A percentile compares a stretch with the other conserved stretches of the same genome.
These are phyloP conservation scores for Pseudomassariella vexata DNA, from an alignment of 2,329 filamentous ascomycete species.

Conservation along the genomic window DNA sequence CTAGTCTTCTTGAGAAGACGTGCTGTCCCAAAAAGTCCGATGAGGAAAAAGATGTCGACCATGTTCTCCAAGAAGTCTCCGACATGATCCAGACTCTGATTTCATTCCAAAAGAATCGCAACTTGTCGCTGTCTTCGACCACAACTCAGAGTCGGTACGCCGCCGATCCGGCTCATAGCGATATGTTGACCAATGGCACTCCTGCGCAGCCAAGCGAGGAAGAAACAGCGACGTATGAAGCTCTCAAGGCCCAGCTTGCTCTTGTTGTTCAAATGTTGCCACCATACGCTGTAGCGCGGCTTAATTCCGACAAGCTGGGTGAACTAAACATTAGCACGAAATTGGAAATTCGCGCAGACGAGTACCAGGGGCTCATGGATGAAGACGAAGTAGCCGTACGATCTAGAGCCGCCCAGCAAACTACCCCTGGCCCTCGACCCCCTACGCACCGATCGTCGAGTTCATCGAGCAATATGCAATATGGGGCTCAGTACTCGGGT, in stretches of 20 bases:
- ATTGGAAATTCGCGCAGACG: slow-evolving; percentile 65
- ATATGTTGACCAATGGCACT: slow-evolving; percentile 62
- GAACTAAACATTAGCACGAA: slow-evolving; percentile 77
- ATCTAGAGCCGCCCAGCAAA: slow-evolving; percentile 36
- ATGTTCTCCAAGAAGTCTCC: slow-evolving; percentile 66
- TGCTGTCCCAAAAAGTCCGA: slow-evolving; percentile 43
- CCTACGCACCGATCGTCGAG: slow-evolving; percentile 28
- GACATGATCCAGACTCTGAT: slow-evolving; percentile 71
- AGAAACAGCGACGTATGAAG: slow-evolving; percentile 59
- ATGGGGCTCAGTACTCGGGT: slow-evolving; percentile 40
- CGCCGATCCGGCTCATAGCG: slow-evolving; percentile 58
- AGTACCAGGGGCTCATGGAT: slow-evolving; percentile 76
- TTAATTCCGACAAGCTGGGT: slow-evolving; percentile 80
- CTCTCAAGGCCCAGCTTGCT: slow-evolving; percentile 68
- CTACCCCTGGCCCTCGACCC: slow-evolving; percentile 30
- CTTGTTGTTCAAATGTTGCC: slow-evolving; percentile 71
- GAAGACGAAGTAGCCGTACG: slow-evolving; percentile 66
- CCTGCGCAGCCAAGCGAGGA: slow-evolving; percentile 62
- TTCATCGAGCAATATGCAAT: slow-evolving; percentile 38
- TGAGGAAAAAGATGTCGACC: slow-evolving; percentile 58
- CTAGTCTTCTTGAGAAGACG: slow-evolving; percentile 48
- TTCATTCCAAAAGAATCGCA: slow-evolving; percentile 75
- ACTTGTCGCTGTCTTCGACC: slow-evolving; percentile 56
- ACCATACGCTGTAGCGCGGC: slow-evolving; percentile 78
- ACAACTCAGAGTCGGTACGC: slow-evolving; percentile 54